phyloP scores from a whole-genome alignment of 208 protist genomes.

The Crithidia expoeki region DNA sequence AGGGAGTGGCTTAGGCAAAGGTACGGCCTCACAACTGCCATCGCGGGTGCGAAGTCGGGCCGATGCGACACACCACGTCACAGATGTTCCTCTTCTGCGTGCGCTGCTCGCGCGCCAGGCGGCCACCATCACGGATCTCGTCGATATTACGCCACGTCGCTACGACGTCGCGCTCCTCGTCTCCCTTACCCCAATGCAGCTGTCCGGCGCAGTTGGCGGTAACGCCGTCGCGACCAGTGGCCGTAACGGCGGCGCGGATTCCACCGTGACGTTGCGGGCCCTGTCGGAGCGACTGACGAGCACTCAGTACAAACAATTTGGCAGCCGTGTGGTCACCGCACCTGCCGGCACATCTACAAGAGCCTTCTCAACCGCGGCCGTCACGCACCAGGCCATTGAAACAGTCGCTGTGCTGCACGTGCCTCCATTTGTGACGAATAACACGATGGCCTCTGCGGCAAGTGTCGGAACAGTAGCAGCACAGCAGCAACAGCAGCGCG shows the following conservation, averaged over 20 bases:
- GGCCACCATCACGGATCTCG: conserved; percentile 33
- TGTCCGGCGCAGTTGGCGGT: conserved; percentile 26
- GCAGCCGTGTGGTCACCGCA: conserved; percentile 7
- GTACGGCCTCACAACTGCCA: background rate
- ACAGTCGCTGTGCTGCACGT: conserved; percentile 29
- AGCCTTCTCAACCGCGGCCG: background rate
- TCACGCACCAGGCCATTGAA: background rate
- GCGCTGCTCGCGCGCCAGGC: conserved; percentile 32
- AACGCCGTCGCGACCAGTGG: background rate
- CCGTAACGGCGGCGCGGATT: conserved; percentile 12
- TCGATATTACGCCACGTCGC: conserved; percentile 27
- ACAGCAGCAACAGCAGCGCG: background rate
- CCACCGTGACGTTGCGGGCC: conserved; percentile 16
- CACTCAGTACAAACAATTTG: conserved; percentile 35
- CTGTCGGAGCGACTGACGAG: conserved; percentile 15
- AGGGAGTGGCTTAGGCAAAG: background rate
- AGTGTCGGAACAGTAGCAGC: background rate
- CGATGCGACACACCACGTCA: background rate
- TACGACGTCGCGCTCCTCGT: conserved; percentile 64
- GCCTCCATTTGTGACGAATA: conserved; percentile 17
- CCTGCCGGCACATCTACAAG: background rate
- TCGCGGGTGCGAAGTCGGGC: background rate
- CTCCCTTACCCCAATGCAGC: conserved; percentile 78
- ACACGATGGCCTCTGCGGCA: no score
- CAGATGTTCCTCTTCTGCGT: conserved; percentile 32